A percentile compares a stretch with the other conserved stretches of the same genome.
Evolutionary conservation across 106 monocot species (phyloP).

Genomic region (Allium cepa): DNA sequence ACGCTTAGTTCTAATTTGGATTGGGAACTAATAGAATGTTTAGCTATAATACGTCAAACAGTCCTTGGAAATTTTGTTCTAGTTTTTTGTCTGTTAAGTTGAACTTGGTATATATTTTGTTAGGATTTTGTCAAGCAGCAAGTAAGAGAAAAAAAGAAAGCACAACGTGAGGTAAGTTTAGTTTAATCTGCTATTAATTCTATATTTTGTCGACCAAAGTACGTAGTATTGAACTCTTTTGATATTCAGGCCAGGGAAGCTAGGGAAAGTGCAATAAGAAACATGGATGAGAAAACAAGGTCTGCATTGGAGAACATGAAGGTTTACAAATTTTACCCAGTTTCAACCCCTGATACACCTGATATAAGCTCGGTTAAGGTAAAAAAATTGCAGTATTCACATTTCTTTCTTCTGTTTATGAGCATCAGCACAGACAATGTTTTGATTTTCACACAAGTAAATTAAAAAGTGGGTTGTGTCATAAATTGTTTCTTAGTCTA

Average conservation of each 20-base stretch:
- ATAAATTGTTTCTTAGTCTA: too few relatives aligned
- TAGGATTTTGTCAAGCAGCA: slow-evolving; percentile 74
- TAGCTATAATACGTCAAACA: too few relatives aligned
- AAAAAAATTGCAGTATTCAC: neutral
- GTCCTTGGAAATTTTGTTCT: neutral
- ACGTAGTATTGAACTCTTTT: too few relatives aligned
- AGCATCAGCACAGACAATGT: too few relatives aligned
- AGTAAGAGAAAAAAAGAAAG: slow-evolving; percentile 67
- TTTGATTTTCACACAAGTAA: neutral
- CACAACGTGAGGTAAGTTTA: slow-evolving; percentile 50
- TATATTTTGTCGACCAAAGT: too few relatives aligned
- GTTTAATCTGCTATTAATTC: neutral
- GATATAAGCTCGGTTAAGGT: slow-evolving; percentile 84
- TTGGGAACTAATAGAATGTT: too few relatives aligned
- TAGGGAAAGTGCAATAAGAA: slow-evolving; percentile 62
- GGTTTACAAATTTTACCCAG: slow-evolving; percentile 94
- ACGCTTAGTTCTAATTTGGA: too few relatives aligned
- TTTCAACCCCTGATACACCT: slow-evolving; percentile 61
- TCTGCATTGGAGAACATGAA: slow-evolving; percentile 71
- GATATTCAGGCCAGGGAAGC: slow-evolving; percentile 62
- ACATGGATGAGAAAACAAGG: slow-evolving; percentile 67
- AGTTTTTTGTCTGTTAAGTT: neutral
- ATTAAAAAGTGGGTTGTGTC: neutral
- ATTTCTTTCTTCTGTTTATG: too few relatives aligned
- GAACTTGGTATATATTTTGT: neutral